A percentile compares a stretch with the other conserved stretches of the same genome.
phyloP scores from a whole-genome alignment of 495 filamentous ascomycete genomes.

The Penicillium daleae region DNA sequence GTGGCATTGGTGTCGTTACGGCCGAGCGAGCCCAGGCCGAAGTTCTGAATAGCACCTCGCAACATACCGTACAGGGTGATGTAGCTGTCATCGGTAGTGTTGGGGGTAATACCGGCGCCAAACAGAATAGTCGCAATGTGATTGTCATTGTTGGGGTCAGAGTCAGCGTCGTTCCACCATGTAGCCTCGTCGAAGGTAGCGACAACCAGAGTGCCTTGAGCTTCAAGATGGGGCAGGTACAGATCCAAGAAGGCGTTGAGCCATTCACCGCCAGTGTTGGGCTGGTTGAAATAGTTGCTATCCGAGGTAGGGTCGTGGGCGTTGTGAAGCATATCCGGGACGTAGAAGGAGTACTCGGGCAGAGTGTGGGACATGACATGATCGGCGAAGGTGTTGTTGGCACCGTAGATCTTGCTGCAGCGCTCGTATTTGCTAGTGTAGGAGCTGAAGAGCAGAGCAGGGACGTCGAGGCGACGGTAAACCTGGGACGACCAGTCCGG shows the following conservation, averaged over 20 bases:
- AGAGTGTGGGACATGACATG: slow-evolving; percentile 16
- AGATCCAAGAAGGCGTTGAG: slow-evolving; percentile 23
- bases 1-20: slow-evolving; percentile 29
- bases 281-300: slow-evolving; percentile 24
- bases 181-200: slow-evolving; percentile 28
- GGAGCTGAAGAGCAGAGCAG: slow-evolving; percentile 19
- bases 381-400: slow-evolving; percentile 19
- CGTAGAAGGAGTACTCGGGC: slow-evolving; percentile 25
- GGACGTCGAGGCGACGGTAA: slow-evolving; percentile 26
- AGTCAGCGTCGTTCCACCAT: slow-evolving; percentile 20
- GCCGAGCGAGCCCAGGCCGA: slow-evolving; percentile 24
- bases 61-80: slow-evolving; percentile 24
- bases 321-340: slow-evolving; percentile 27
- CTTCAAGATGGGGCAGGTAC: slow-evolving; percentile 20
- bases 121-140: slow-evolving; percentile 21
- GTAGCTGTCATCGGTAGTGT: slow-evolving; percentile 21
- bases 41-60: slow-evolving; percentile 25
- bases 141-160: slow-evolving; percentile 21
- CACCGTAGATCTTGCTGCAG: slow-evolving; percentile 24
- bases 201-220: slow-evolving; percentile 24
- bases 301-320: slow-evolving; percentile 23
- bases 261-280: slow-evolving; percentile 13
- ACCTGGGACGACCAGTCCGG: slow-evolving; percentile 15
- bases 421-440: slow-evolving; percentile 23
- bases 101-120: slow-evolving; percentile 20